Evolutionary conservation across 345 rosid species (phyloP), one percentile per base, ranked within the genome.

Genomic region (Brassica nigra): DNA sequence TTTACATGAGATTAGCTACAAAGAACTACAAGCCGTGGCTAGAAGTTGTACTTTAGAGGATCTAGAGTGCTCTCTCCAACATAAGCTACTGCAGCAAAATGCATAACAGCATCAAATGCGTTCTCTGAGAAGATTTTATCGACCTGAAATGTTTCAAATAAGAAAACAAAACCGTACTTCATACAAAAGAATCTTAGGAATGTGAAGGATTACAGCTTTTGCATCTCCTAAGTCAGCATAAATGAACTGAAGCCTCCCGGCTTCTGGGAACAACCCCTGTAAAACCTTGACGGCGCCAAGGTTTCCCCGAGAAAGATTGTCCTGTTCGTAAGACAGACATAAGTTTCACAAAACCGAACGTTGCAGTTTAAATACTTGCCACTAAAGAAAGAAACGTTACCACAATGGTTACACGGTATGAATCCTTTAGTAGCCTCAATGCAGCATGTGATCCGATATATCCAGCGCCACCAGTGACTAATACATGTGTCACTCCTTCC

Each of bases 391-490:
- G 71, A 76, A 82, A 34, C 63, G 76, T 34, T 95, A 95, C 99
- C 90, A 92, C 97, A 61, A 95, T 83, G 29, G 99, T 91, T 7
- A 95, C 97, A 31, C 97, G 90, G 83, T 92, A 83, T 33, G 89
- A 86, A 59, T 95, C 97, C 77, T 82, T 91, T 62, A 95, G 78
- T 66, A 95, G 92, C 63, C 95, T 86, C 81, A 90, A 73, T 2
- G 97, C 83, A 75, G 99, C 97, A 86, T 95, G 99, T 70, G 99
- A 95, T 70, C 97, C 99, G 30, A 95, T 95, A 71, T 88, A 94
- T 64, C 99, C 97, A 70, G 99, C 99, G 36, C 99, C 99, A 30
- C 99, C 99, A 0, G 99, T 94, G 75, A 94, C 97, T 15, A 94
- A 88, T 47, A 94, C 97, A 85, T 94, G 98, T 30, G 86, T 86